Evolutionary conservation across 2,329 filamentous ascomycete genomes (phyloP), one percentile per base, ranked within the genome.

Genomic region (Cryphonectria naterciae): DNA sequence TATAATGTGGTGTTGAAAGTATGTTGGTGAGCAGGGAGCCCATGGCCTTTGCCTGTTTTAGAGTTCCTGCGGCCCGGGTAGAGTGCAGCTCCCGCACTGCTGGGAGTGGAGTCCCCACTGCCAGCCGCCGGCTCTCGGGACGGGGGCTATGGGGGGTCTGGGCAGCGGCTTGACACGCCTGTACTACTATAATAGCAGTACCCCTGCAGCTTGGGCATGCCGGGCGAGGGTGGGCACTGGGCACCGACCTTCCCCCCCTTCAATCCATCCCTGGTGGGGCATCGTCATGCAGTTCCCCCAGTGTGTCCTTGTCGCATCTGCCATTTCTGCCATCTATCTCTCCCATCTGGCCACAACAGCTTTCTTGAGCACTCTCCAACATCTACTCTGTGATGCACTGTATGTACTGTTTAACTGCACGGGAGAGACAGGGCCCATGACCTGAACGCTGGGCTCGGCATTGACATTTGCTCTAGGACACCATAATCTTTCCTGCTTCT

Each of bases 301-400:
- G 25, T 28, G 61, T 28, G 61, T 46, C 63, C n/a, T 43, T 43
- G 65, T 67, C 65, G 65, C 65, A 67, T 67, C 54, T 67, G 52
- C 64, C 60, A 39, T 37, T 32, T 32, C 35, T 39, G 32, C 61
- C 61, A 39, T 58, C 54, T 49, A n/a, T 15, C 17, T 35, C 60
- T 41, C 22, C 61, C 25, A 19, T 11, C 41, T 43, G 39, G 61
- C 37, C 37, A 17, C 61, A 64, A 39, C 60, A 63, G 22, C 61
- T 25, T 39, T 37, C 58, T 58, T 15, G 25, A 58, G 32, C 49
- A 19, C 28, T 43, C 28, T n/a, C 32, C 49, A 35, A 46, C 65
- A 39, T 37, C 52, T 67, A 15, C 61, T 32, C 25, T 25, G 35
- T 35, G n/a, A 25, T 35, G 15, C 13, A 37, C 63, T 52, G 25